Percentiles rank a stretch among this genome's conserved stretches.
These are phyloP conservation scores for Penstemon davidsonii DNA, from an alignment of 257 asterid genomes.

Conservation along the genomic window DNA sequence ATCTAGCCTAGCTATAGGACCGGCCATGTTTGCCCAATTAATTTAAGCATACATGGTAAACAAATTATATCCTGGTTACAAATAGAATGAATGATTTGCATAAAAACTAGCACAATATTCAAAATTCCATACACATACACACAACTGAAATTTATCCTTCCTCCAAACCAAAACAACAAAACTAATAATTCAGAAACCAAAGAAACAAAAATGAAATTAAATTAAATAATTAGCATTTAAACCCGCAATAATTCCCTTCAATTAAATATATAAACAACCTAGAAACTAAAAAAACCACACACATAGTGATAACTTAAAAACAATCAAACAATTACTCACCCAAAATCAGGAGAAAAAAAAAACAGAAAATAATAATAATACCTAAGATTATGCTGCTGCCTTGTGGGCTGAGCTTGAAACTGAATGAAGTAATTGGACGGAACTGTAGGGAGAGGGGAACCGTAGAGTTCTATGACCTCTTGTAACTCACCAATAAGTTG, in stretches of 20 bases:
- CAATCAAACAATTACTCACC: neutral
- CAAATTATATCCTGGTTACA: too few species aligned
- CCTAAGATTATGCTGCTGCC: constrained; percentile 50
- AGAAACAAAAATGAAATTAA: neutral
- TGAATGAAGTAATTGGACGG: constrained; percentile 58
- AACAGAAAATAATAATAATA: constrained; percentile 20
- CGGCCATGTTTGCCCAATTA: too few species aligned
- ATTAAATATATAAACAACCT: neutral
- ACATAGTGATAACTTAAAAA: neutral
- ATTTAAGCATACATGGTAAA: too few species aligned
- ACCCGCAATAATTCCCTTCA: neutral
- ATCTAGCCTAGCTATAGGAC: neutral
- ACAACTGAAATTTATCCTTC: neutral
- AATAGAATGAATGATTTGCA: too few species aligned
- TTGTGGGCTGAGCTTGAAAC: constrained; percentile 40
- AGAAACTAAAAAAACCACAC: neutral
- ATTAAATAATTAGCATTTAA: neutral
- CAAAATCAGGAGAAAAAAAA: neutral
- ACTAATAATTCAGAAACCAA: constrained; percentile 14
- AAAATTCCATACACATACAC: constrained; percentile 4
- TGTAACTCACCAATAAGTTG: constrained; percentile 87
- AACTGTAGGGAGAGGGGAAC: constrained; percentile 48
- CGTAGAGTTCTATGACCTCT: constrained; percentile 66
- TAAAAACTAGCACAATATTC: neutral
- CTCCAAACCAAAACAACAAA: constrained; percentile 11